A percentile compares a stretch with the other conserved stretches of the same genome.
Conservation (phyloP, 192 early-diverging fungal genomes). For the Neocallimastix lanati region DNA sequence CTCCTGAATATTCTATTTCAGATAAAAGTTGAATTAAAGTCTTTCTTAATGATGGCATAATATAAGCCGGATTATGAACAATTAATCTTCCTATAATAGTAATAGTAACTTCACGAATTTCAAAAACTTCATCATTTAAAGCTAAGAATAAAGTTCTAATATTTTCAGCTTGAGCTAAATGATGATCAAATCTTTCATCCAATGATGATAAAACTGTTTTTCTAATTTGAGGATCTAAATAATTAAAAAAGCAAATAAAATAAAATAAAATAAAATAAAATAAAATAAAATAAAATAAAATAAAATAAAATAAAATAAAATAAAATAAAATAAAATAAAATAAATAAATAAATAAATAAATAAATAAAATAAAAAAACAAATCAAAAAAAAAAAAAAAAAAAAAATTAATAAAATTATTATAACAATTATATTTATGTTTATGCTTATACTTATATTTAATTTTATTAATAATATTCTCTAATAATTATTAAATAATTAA, state of each 20-base stretch:
- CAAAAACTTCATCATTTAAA: conserved; percentile 79
- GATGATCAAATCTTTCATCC: conserved; percentile 66
- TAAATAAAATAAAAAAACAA: no score
- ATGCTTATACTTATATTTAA: no score
- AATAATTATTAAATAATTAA: conserved; percentile 6
- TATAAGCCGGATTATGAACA: conserved; percentile 75
- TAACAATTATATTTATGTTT: no score
- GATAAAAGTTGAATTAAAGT: conserved; percentile 70
- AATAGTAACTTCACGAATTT: conserved; percentile 64
- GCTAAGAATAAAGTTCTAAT: conserved; percentile 73
- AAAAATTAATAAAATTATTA: background rate
- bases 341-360: no score
- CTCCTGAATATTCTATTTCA: conserved; percentile 72
- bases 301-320: no score
- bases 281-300: no score
- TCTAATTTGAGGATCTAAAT: conserved; percentile 52
- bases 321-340: no score
- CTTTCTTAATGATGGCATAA: conserved; percentile 74
- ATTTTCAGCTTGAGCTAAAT: conserved; percentile 79
- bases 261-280: no score
- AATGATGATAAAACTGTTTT: conserved; percentile 62
- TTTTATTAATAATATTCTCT: no score
- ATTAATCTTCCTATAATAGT: conserved; percentile 71
- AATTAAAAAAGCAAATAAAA: no score
- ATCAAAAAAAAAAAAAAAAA: background rate